Percentiles rank a stretch among this genome's conserved stretches.
Conservation (phyloP, 441 rosid genomes). For the Francoa sonchifolia region DNA sequence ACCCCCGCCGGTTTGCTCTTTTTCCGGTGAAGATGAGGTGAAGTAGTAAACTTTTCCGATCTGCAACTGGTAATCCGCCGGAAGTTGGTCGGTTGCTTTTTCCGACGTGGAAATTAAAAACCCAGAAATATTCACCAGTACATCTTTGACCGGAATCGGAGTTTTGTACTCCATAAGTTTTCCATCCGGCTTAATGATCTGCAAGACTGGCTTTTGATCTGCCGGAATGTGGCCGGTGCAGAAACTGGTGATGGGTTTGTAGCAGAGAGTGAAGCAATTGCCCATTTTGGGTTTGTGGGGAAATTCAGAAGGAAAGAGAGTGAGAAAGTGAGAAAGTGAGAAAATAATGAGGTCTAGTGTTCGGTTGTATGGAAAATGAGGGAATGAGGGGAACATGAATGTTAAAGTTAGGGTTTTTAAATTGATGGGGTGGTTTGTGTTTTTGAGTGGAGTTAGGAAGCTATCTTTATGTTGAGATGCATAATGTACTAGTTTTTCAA, state of each 20-base stretch:
- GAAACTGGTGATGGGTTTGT: constrained; percentile 1
- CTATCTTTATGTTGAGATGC: not conserved
- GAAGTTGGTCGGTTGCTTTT: no score
- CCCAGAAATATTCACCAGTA: constrained; percentile 9
- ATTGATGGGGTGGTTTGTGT: not conserved
- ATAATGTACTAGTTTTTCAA: no score
- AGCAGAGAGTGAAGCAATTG: constrained; percentile 2
- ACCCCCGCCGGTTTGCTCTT: no score
- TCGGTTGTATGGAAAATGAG: no score
- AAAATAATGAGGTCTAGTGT: not conserved
- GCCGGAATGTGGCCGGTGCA: not conserved
- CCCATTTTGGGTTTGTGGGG: constrained; percentile 14
- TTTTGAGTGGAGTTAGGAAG: not conserved
- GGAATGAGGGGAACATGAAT: not conserved
- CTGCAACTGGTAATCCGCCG: no score
- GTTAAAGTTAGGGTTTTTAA: not conserved
- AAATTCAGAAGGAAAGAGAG: not conserved
- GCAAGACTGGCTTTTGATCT: constrained; percentile 10
- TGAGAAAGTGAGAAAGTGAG: not conserved
- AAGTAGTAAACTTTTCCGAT: no score
- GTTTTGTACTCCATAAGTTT: constrained; percentile 14
- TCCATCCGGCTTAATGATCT: constrained; percentile 24
- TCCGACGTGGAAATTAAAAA: no score
- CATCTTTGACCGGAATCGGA: constrained; percentile 19
- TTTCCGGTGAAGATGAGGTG: no score